phyloP scores from a whole-genome alignment of 441 rosid species.

The Jatropha multifida region DNA sequence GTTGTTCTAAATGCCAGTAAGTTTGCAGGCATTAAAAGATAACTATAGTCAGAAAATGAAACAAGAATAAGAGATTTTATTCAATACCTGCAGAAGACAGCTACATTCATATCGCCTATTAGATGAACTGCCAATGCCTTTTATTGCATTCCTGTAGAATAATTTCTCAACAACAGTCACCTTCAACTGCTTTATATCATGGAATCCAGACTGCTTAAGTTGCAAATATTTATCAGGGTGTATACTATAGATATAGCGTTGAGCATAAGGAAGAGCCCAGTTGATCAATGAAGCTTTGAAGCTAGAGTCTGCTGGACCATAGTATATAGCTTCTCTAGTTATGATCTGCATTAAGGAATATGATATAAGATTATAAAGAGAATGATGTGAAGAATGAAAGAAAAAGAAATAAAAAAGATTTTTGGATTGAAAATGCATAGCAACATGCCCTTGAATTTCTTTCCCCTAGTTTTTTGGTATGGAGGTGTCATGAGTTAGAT shows the following conservation, averaged over 20 bases:
- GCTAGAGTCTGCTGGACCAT: slow-evolving; percentile 51
- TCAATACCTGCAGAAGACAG: slow-evolving; percentile 76
- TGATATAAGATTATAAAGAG: not conserved
- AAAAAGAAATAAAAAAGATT: not conserved
- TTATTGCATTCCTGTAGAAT: slow-evolving; percentile 65
- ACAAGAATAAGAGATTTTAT: not conserved
- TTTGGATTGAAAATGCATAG: not conserved
- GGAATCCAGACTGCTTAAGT: slow-evolving; percentile 50
- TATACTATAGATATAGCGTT: slow-evolving; percentile 65
- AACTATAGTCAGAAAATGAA: not conserved
- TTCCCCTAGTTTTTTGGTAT: not conserved
- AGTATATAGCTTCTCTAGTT: slow-evolving; percentile 68
- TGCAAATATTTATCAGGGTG: slow-evolving; percentile 60
- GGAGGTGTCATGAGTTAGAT: not conserved
- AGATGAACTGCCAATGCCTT: slow-evolving; percentile 44
- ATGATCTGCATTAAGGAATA: slow-evolving; percentile 56
- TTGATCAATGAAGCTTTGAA: slow-evolving; percentile 59
- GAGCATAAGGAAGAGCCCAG: slow-evolving; percentile 96
- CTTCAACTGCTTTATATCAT: slow-evolving; percentile 50
- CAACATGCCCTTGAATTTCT: not conserved
- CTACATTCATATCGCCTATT: slow-evolving; percentile 54
- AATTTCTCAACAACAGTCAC: slow-evolving; percentile 67
- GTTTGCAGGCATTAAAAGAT: not conserved
- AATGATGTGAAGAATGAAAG: not conserved
- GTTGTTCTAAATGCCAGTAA: not conserved